These are phyloP conservation scores for Metschnikowia kofuensis DNA, from an alignment of 805 yeast genomes.

Conservation along the genomic window DNA sequence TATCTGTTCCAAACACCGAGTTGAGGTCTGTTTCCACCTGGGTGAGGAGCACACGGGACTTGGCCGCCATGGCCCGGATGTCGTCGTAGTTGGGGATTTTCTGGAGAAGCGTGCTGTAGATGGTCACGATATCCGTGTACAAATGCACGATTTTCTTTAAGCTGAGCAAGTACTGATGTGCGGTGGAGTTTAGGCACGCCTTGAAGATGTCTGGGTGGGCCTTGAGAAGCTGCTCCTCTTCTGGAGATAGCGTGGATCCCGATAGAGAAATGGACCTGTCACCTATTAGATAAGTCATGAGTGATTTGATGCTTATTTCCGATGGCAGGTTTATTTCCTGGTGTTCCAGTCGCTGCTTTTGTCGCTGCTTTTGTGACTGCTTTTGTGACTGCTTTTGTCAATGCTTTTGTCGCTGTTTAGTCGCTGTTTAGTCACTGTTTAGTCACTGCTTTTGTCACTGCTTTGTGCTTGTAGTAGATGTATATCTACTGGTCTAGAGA, in stretches of 20 bases:
- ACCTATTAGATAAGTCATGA: slow-evolving; percentile 41
- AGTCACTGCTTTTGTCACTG: too few relatives aligned
- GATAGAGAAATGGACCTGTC: slow-evolving; percentile 28
- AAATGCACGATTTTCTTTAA: slow-evolving; percentile 35
- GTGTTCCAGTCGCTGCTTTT: too few relatives aligned
- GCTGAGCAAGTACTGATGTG: slow-evolving; percentile 24
- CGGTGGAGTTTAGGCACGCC: slow-evolving; percentile 32
- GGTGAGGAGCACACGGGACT: slow-evolving; percentile 19
- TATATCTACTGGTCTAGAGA: too few relatives aligned
- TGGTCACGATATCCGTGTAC: slow-evolving; percentile 36
- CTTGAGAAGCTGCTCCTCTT: slow-evolving; percentile 26
- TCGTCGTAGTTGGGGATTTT: slow-evolving; percentile 43
- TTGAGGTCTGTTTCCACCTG: slow-evolving; percentile 34
- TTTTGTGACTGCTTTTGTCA: too few relatives aligned
- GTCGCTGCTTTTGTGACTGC: too few relatives aligned
- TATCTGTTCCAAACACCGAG: slow-evolving; percentile 22
- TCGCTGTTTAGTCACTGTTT: too few relatives aligned
- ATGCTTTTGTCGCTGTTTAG: too few relatives aligned
- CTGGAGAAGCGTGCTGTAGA: slow-evolving; percentile 36
- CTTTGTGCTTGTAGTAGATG: too few relatives aligned
- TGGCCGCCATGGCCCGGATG: slow-evolving; percentile 30
- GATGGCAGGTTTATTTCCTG: too few relatives aligned
- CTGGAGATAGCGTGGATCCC: slow-evolving; percentile 15
- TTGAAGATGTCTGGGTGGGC: slow-evolving; percentile 31
- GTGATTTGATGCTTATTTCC: too few relatives aligned